Evolutionary conservation across 2,329 filamentous ascomycete species (phyloP).

Genomic region (Elsinoe perseae): DNA sequence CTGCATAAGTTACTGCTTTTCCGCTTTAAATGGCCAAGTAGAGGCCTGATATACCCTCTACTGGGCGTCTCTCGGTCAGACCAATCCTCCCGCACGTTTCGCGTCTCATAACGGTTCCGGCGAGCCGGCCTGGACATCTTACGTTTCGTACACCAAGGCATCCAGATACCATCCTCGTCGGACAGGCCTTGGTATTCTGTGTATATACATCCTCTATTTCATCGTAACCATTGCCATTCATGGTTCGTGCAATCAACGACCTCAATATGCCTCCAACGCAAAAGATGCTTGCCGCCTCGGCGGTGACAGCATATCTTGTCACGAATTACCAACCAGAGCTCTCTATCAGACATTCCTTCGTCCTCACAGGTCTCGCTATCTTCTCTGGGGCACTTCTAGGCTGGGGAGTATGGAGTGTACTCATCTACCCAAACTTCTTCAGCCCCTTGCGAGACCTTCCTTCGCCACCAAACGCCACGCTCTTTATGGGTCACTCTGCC

Average conservation of each 20-base stretch:
- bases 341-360: slow-evolving; percentile 22
- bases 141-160: background rate
- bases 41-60: too few relatives aligned
- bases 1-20: too few relatives aligned
- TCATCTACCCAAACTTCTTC: slow-evolving; percentile 52
- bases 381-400: slow-evolving; percentile 33
- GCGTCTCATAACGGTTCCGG: background rate
- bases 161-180: background rate
- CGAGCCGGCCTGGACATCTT: slow-evolving; percentile 1
- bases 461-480: slow-evolving; percentile 34
- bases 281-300: slow-evolving; percentile 4
- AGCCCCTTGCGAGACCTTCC: slow-evolving; percentile 53
- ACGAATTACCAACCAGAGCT: background rate
- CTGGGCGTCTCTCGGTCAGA: background rate
- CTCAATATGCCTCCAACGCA: slow-evolving; percentile 6
- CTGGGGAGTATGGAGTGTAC: slow-evolving; percentile 35
- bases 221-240: background rate
- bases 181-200: background rate
- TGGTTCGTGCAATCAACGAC: background rate
- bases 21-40: too few relatives aligned
- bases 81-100: background rate
- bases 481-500: slow-evolving; percentile 38
- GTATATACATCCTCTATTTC: background rate
- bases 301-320: background rate
- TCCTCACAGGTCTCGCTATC: slow-evolving; percentile 36